Conservation (phyloP, 768 basidiomycete species). For the Phylloporus rhodoxanthus region DNA sequence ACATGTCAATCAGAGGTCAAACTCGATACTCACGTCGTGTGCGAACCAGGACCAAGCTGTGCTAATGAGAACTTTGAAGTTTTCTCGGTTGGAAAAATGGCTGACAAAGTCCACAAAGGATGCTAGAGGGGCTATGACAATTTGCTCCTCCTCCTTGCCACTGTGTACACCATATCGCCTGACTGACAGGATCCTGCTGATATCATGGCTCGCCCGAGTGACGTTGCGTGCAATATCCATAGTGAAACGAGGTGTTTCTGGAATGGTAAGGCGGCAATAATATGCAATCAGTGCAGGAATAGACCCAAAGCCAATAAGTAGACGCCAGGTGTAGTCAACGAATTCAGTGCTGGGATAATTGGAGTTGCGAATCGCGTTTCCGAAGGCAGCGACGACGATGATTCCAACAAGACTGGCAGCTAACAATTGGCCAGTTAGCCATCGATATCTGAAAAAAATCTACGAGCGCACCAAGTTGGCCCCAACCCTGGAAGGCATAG, state of each 20-base stretch:
- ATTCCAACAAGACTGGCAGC: conserved; percentile 64
- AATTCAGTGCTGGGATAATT: conserved; percentile 35
- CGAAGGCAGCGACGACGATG: conserved; percentile 60
- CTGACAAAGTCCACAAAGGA: conserved; percentile 55
- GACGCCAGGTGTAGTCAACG: conserved; percentile 78
- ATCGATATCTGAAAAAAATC: background rate
- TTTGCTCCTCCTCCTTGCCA: conserved; percentile 39
- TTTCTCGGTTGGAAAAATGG: conserved; percentile 69
- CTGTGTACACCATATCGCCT: conserved; percentile 39
- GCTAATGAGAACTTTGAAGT: conserved; percentile 73
- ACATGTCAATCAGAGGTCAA: background rate
- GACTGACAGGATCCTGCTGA: conserved; percentile 53
- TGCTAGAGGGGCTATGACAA: conserved; percentile 59
- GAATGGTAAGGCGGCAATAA: conserved; percentile 88
- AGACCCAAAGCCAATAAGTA: conserved; percentile 82
- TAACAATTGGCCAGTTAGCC: conserved; percentile 17
- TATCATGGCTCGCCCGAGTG: conserved; percentile 64
- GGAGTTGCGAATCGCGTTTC: conserved; percentile 43
- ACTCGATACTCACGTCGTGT: conserved; percentile 51
- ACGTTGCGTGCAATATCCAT: conserved; percentile 86
- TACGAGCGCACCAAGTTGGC: conserved; percentile 58
- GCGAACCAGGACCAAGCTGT: conserved; percentile 85
- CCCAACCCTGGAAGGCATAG: conserved; percentile 86
- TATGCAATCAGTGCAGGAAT: conserved; percentile 73
- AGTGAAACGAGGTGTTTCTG: conserved; percentile 85